Evolutionary conservation across 768 basidiomycete genomes (phyloP).

Genomic region (Calocybe gangraenosa): DNA sequence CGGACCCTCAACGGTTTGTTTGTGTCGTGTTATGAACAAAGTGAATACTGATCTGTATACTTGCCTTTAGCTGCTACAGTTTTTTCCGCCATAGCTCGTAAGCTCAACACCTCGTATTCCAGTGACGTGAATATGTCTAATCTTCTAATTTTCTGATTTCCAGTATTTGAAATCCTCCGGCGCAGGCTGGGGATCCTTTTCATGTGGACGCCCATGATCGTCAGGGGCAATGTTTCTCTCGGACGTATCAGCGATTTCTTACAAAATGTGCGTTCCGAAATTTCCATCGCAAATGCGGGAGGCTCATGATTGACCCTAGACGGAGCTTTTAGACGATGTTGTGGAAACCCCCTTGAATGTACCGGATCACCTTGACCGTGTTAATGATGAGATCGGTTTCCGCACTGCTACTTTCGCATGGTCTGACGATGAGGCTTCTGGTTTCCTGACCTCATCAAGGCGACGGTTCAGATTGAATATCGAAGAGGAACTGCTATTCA

Average conservation of each 20-base stretch:
- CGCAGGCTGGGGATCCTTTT: conserved; percentile 36
- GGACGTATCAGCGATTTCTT: conserved; percentile 44
- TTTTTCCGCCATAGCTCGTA: conserved; percentile 12
- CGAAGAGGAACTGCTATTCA: conserved; percentile 50
- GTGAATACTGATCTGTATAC: not conserved
- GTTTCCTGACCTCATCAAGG: conserved; percentile 32
- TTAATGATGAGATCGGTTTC: conserved; percentile 43
- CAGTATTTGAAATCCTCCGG: conserved; percentile 59
- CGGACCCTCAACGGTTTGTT: conserved; percentile 8
- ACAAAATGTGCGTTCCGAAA: conserved; percentile 24
- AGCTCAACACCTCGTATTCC: not conserved
- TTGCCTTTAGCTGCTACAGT: conserved; percentile 8
- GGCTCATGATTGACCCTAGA: conserved; percentile 22
- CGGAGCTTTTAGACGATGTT: conserved; percentile 45
- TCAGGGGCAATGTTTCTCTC: conserved; percentile 55
- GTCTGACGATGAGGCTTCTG: conserved; percentile 30
- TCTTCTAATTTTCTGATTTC: not conserved
- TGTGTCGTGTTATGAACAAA: not conserved
- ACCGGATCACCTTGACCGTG: conserved; percentile 10
- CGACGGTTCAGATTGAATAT: conserved; percentile 48
- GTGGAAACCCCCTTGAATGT: conserved; percentile 13
- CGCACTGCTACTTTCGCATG: conserved; percentile 52
- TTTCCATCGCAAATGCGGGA: too few relatives aligned
- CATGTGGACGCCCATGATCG: conserved; percentile 17
- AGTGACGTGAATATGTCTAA: not conserved